Evolutionary conservation across 305 asterid species (phyloP).

Genomic region (Fraxinus sp.): DNA sequence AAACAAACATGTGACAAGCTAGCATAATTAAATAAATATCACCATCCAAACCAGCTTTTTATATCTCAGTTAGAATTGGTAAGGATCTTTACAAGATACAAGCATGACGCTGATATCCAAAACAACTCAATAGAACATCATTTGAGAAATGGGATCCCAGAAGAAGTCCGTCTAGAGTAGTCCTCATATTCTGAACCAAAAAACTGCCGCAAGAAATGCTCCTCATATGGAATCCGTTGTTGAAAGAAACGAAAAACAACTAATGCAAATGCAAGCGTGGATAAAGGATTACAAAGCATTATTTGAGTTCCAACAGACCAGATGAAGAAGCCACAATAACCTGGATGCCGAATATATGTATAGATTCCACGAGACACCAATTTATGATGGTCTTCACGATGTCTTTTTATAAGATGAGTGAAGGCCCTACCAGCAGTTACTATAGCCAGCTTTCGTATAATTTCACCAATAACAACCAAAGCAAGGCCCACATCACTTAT

Average conservation of each 20-base stretch:
- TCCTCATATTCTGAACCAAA: constrained; percentile 66
- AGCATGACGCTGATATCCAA: not conserved
- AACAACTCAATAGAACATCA: constrained; percentile 24
- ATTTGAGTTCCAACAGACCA: constrained; percentile 86
- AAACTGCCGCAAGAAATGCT: constrained; percentile 71
- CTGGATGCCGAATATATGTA: constrained; percentile 61
- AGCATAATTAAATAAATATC: too few species aligned
- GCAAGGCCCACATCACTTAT: constrained; percentile 59
- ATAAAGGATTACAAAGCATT: constrained; percentile 80
- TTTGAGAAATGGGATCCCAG: constrained; percentile 79
- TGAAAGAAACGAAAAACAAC: constrained; percentile 77
- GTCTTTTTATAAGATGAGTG: constrained; percentile 67
- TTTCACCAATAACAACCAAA: constrained; percentile 71
- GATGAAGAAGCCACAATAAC: constrained; percentile 77
- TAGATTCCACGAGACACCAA: constrained; percentile 71
- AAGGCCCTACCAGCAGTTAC: constrained; percentile 81
- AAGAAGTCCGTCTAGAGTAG: constrained; percentile 53
- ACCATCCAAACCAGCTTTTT: not conserved
- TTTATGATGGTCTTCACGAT: constrained; percentile 60
- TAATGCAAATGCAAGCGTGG: constrained; percentile 51
- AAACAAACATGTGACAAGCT: not conserved
- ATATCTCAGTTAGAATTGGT: not conserved
- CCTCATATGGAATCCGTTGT: constrained; percentile 70
- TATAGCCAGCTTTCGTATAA: constrained; percentile 70
- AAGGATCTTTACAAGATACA: not conserved